Evolutionary conservation across 2,329 filamentous ascomycete species (phyloP).

Genomic region (Fusarium citri): DNA sequence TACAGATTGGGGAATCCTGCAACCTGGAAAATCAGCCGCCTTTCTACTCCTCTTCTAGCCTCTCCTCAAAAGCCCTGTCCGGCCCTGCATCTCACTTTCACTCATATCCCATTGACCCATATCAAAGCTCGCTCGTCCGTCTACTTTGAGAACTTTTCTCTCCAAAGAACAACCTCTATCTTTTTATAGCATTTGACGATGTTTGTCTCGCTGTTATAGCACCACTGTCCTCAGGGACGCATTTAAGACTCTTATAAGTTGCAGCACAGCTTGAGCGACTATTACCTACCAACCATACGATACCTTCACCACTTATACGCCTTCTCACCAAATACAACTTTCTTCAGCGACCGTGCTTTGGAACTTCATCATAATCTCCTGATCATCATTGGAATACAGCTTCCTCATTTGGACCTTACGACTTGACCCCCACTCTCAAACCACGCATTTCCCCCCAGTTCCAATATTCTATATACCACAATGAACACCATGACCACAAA

Average conservation of each 20-base stretch:
- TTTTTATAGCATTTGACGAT: slow-evolving; percentile 48
- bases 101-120: slow-evolving; percentile 34
- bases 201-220: slow-evolving; percentile 53
- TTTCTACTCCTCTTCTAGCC: slow-evolving; percentile 41
- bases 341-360: neutral
- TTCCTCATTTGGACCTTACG: slow-evolving; percentile 15
- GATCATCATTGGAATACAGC: slow-evolving; percentile 12
- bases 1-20: slow-evolving; percentile 41
- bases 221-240: slow-evolving; percentile 54
- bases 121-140: slow-evolving; percentile 22
- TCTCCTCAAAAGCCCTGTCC: slow-evolving; percentile 44
- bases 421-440: slow-evolving; percentile 28
- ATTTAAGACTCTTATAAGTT: slow-evolving; percentile 33
- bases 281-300: slow-evolving; percentile 40
- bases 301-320: slow-evolving; percentile 25
- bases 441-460: slow-evolving; percentile 33
- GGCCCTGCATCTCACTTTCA: slow-evolving; percentile 40
- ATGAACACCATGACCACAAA: slow-evolving; percentile 46
- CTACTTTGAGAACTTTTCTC: slow-evolving; percentile 11
- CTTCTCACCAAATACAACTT: neutral
- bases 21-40: slow-evolving; percentile 37
- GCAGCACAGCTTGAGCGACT: slow-evolving; percentile 34
- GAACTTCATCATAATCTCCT: slow-evolving; percentile 10
- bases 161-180: slow-evolving; percentile 22
- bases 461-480: slow-evolving; percentile 51